phyloP scores from a whole-genome alignment of 305 asterid genomes.

The Rubia balearica region DNA sequence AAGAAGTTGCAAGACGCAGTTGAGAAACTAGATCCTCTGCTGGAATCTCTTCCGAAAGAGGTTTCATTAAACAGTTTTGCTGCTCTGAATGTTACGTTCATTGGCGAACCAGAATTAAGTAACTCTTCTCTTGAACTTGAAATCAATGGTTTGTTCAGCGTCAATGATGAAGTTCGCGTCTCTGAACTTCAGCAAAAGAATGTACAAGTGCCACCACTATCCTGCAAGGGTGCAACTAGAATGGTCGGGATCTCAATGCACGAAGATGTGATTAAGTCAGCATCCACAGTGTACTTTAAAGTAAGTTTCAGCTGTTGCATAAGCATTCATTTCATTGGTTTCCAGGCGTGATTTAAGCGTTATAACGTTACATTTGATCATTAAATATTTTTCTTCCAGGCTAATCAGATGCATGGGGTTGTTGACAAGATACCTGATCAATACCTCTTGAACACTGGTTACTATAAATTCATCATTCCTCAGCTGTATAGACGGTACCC shows the following conservation, averaged over 20 bases:
- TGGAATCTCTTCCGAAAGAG: constrained; percentile 77
- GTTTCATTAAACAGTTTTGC: constrained; percentile 47
- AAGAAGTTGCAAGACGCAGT: constrained; percentile 47
- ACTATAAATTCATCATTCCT: too few relatives aligned
- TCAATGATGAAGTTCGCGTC: constrained; percentile 29
- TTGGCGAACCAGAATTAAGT: constrained; percentile 51
- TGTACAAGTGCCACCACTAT: constrained; percentile 27
- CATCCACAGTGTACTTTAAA: constrained; percentile 64
- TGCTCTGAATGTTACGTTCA: constrained; percentile 54
- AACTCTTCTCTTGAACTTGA: constrained; percentile 52
- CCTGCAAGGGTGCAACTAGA: constrained; percentile 43
- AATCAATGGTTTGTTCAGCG: constrained; percentile 59
- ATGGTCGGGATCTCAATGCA: constrained; percentile 69
- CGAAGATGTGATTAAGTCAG: constrained; percentile 66
- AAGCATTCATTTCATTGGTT: not conserved
- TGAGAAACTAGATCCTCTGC: constrained; percentile 42
- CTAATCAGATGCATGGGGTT: constrained; percentile 64
- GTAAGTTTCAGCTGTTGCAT: constrained; percentile 31
- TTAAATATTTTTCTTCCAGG: constrained; percentile 35
- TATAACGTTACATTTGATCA: constrained; percentile 3
- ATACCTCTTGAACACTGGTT: too few relatives aligned
- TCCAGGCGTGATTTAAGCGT: not conserved
- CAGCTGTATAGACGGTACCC: too few relatives aligned
- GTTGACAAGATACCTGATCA: constrained; percentile 60
- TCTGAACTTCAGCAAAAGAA: constrained; percentile 25